phyloP scores from a whole-genome alignment of 2,329 filamentous ascomycete genomes.

The Rhynchosporium graminicola region DNA sequence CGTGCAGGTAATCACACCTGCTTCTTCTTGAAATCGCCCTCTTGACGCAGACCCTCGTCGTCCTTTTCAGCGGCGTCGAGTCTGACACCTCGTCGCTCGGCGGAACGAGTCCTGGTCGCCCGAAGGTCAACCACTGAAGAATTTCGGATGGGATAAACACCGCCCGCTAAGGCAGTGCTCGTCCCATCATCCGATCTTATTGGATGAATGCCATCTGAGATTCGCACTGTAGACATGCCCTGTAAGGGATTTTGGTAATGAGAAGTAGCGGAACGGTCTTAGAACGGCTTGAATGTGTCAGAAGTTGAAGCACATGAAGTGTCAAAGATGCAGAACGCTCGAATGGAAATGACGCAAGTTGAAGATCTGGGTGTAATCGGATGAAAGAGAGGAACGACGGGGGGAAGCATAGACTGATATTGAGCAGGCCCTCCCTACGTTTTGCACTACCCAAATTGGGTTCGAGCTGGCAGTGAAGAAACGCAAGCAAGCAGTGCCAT shows the following conservation, averaged over 20 bases:
- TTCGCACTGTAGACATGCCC: constrained; percentile 21
- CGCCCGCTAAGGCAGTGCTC: constrained; percentile 14
- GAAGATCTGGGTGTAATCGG: neutral
- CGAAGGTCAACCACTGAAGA: constrained; percentile 19
- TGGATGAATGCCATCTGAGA: constrained; percentile 21
- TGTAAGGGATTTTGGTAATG: constrained; percentile 1
- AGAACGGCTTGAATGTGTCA: neutral
- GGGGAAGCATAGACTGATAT: neutral
- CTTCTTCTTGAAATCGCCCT: constrained; percentile 29
- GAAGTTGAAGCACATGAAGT: neutral
- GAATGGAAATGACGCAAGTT: constrained; percentile 4
- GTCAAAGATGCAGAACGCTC: constrained; percentile 3
- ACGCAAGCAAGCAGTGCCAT: neutral
- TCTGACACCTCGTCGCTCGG: constrained; percentile 16
- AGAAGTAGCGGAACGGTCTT: neutral
- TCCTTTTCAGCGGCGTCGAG: constrained; percentile 18
- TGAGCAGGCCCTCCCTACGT: neutral
- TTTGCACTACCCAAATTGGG: neutral
- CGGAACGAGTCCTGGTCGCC: constrained; percentile 15
- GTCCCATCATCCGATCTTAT: constrained; percentile 16
- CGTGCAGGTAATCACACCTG: constrained; percentile 20
- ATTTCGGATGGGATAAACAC: constrained; percentile 21
- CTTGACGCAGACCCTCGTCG: constrained; percentile 23
- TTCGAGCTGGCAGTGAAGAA: neutral
- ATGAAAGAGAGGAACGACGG: constrained; percentile 1